Conservation (phyloP, 257 asterid genomes). For the Petrea volubilis region DNA sequence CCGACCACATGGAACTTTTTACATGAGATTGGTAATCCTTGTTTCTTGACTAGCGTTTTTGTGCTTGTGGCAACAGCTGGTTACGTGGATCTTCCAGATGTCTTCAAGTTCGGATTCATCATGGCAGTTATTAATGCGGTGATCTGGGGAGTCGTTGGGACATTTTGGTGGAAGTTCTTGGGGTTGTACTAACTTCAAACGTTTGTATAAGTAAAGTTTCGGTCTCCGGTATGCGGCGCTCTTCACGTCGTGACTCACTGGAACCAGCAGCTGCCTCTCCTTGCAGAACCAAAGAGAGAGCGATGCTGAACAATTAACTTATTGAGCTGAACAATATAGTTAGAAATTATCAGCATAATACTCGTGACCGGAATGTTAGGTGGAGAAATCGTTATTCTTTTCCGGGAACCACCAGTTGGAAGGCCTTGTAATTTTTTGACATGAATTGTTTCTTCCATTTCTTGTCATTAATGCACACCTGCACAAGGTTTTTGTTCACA, state of each 20-base stretch:
- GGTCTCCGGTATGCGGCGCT: background rate
- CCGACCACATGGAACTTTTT: no score
- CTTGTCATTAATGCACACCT: background rate
- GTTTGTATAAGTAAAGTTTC: slow-evolving; percentile 15
- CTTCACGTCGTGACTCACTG: background rate
- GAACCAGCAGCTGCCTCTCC: no score
- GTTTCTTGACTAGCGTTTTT: slow-evolving; percentile 11
- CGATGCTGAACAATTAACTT: background rate
- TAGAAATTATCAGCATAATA: background rate
- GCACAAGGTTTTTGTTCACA: background rate
- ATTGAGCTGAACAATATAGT: background rate
- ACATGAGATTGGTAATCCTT: background rate
- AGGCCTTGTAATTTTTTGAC: background rate
- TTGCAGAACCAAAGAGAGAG: no score
- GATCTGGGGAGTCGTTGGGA: slow-evolving; percentile 69
- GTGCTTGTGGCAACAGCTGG: slow-evolving; percentile 54
- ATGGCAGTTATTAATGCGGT: slow-evolving; percentile 58
- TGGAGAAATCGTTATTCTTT: background rate
- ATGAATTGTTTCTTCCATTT: background rate
- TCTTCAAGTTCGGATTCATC: slow-evolving; percentile 70
- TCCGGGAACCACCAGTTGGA: background rate
- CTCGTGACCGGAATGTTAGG: background rate
- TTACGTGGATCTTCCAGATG: slow-evolving; percentile 71
- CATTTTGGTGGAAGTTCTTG: slow-evolving; percentile 85
- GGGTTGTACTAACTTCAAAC: slow-evolving; percentile 50